Conservation (phyloP, 2,329 filamentous ascomycete species). For the Fusarium irregulare region DNA sequence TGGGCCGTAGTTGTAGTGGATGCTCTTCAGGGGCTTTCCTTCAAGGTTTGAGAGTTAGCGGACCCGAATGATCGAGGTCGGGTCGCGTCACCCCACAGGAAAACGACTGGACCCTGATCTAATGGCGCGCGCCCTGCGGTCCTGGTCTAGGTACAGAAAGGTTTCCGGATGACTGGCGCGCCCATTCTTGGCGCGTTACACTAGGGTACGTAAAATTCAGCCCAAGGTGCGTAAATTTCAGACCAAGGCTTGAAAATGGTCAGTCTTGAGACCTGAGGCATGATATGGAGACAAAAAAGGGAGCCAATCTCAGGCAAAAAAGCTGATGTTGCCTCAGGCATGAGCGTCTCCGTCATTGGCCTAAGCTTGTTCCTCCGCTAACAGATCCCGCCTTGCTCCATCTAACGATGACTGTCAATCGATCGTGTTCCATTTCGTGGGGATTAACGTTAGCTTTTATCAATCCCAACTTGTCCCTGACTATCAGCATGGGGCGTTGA, state of each 20-base stretch:
- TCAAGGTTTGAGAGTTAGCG: slow-evolving; percentile 15
- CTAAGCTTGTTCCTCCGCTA: slow-evolving; percentile 38
- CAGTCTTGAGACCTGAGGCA: slow-evolving; percentile 39
- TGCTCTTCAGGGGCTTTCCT: slow-evolving; percentile 35
- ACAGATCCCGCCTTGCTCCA: slow-evolving; percentile 3
- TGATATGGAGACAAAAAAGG: slow-evolving; percentile 21
- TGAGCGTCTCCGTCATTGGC: slow-evolving; percentile 25
- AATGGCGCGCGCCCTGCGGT: slow-evolving; percentile 5
- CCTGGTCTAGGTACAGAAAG: slow-evolving; percentile 12
- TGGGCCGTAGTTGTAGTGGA: slow-evolving; percentile 23
- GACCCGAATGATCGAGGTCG: slow-evolving; percentile 13
- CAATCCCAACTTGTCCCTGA: slow-evolving; percentile 1
- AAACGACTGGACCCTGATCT: slow-evolving; percentile 34
- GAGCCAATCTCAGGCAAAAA: neutral
- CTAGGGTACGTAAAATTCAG: slow-evolving; percentile 39
- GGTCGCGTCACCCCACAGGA: slow-evolving; percentile 36
- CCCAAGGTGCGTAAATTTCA: slow-evolving; percentile 39
- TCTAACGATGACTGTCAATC: slow-evolving; percentile 5
- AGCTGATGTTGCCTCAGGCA: slow-evolving; percentile 49
- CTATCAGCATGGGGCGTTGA: neutral
- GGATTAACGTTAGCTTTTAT: slow-evolving; percentile 17
- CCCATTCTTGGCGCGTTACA: slow-evolving; percentile 2
- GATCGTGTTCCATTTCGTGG: slow-evolving; percentile 25
- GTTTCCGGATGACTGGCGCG: slow-evolving; percentile 1
- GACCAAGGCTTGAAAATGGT: neutral